Evolutionary conservation across 257 asterid genomes (phyloP).

Genomic region (Plectranthus barbatus): DNA sequence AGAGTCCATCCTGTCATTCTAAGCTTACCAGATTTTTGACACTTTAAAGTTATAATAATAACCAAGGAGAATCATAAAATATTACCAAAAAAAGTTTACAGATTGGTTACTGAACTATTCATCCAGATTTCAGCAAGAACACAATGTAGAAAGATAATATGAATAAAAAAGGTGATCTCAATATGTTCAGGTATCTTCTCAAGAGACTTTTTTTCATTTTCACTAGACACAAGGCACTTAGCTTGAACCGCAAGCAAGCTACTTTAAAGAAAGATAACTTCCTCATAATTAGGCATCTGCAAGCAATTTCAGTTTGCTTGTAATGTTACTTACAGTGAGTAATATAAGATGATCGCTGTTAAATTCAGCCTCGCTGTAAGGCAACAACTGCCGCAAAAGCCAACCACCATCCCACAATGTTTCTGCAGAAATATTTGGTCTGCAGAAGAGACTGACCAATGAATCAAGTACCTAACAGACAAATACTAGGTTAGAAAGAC

Average conservation of each 20-base stretch:
- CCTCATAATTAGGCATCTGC: slow-evolving; percentile 8
- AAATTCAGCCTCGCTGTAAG: slow-evolving; percentile 77
- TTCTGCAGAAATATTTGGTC: slow-evolving; percentile 86
- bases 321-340: slow-evolving; percentile 52
- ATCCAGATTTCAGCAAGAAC: slow-evolving; percentile 8
- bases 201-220: neutral
- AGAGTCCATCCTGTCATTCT: slow-evolving; percentile 11
- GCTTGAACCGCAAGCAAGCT: slow-evolving; percentile 1
- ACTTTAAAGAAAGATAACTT: neutral
- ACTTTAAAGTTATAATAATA: slow-evolving; percentile 6
- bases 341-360: slow-evolving; percentile 56
- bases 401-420: slow-evolving; percentile 99
- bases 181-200: neutral
- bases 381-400: slow-evolving; percentile 97
- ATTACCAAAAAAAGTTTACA: neutral
- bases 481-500: slow-evolving; percentile 11
- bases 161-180: neutral
- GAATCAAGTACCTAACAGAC: slow-evolving; percentile 79
- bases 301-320: slow-evolving; percentile 12
- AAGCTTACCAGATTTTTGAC: neutral
- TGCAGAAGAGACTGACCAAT: slow-evolving; percentile 89
- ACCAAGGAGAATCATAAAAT: neutral
- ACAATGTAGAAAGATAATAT: neutral
- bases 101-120: slow-evolving; percentile 3
- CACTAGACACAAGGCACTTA: neutral